Percentiles rank a stretch among this genome's conserved stretches.
Evolutionary conservation across 371 early-diverging fungal species (phyloP).

Genomic region (Apophysomyces trapeziformis): DNA sequence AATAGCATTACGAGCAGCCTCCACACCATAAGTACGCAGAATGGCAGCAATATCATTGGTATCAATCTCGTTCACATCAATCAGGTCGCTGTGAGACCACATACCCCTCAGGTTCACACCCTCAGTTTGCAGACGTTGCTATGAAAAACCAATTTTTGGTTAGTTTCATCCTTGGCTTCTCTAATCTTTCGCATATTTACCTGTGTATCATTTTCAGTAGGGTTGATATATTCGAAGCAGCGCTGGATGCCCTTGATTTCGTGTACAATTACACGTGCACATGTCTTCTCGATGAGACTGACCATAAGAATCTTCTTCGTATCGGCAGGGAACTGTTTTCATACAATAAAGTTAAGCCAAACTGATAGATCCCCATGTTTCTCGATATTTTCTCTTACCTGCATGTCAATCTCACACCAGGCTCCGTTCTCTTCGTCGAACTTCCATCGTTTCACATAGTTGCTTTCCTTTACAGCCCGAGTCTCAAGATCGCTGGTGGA

Average conservation of each 20-base stretch:
- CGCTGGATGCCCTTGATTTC: conserved; percentile 86
- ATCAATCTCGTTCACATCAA: conserved; percentile 87
- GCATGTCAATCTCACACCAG: conserved; percentile 83
- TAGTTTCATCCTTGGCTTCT: background rate
- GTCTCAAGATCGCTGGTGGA: conserved; percentile 28
- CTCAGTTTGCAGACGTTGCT: conserved; percentile 79
- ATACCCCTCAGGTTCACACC: conserved; percentile 93
- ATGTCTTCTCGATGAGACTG: conserved; percentile 76
- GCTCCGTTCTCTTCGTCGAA: conserved; percentile 74
- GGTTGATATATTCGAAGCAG: conserved; percentile 78
- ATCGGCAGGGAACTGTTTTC: conserved; percentile 71
- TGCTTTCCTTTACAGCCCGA: conserved; percentile 54
- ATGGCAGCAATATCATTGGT: conserved; percentile 98
- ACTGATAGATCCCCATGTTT: too few species aligned
- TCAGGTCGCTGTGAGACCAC: conserved; percentile 78
- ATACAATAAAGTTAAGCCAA: too few species aligned
- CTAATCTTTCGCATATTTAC: conserved; percentile 28
- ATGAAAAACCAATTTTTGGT: conserved; percentile 17
- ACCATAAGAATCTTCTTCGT: conserved; percentile 96
- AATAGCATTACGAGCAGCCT: conserved; percentile 96
- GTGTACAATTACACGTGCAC: conserved; percentile 73
- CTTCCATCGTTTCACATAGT: conserved; percentile 66
- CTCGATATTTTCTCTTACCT: background rate
- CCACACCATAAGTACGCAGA: conserved; percentile 96
- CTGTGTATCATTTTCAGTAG: conserved; percentile 78